Conservation (phyloP, 2,329 filamentous ascomycete species). For the Colletotrichum liaoningense region DNA sequence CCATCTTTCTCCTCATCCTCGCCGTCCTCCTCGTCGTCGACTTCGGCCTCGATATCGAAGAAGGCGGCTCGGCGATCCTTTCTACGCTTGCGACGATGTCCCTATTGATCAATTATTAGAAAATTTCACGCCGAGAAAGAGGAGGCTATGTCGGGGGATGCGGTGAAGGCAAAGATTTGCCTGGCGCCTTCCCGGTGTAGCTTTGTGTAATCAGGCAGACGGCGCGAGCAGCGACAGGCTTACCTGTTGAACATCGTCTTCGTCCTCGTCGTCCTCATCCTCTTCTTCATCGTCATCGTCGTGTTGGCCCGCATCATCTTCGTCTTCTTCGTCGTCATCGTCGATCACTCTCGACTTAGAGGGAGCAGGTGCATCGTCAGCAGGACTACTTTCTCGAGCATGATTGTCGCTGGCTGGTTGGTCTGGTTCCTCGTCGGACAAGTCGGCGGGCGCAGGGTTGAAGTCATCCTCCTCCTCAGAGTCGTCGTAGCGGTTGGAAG, state of each 20-base stretch:
- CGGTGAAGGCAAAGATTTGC: background rate
- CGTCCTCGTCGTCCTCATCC: slow-evolving; percentile 64
- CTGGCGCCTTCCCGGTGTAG: background rate
- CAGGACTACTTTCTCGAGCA: slow-evolving; percentile 50
- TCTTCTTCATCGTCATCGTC: slow-evolving; percentile 49
- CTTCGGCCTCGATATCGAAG: slow-evolving; percentile 98
- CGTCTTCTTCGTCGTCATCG: slow-evolving; percentile 54
- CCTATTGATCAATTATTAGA: slow-evolving; percentile 47
- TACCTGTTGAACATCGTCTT: slow-evolving; percentile 76
- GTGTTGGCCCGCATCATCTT: slow-evolving; percentile 50
- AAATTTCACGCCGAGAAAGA: background rate
- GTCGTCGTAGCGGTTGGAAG: slow-evolving; percentile 65
- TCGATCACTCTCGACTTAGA: slow-evolving; percentile 40
- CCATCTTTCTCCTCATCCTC: slow-evolving; percentile 92
- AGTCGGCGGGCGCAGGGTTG: slow-evolving; percentile 81
- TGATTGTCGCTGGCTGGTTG: slow-evolving; percentile 52
- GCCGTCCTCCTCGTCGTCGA: slow-evolving; percentile 92
- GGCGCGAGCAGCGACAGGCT: slow-evolving; percentile 32
- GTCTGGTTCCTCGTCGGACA: slow-evolving; percentile 77
- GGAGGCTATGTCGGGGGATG: background rate
- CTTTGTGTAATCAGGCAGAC: no score
- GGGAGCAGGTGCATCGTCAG: slow-evolving; percentile 51
- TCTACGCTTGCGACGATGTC: slow-evolving; percentile 83
- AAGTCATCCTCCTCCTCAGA: slow-evolving; percentile 89
- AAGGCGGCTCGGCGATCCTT: slow-evolving; percentile 83